phyloP scores from a whole-genome alignment of 495 filamentous ascomycete genomes.

The Astrocystis sublimbata region DNA sequence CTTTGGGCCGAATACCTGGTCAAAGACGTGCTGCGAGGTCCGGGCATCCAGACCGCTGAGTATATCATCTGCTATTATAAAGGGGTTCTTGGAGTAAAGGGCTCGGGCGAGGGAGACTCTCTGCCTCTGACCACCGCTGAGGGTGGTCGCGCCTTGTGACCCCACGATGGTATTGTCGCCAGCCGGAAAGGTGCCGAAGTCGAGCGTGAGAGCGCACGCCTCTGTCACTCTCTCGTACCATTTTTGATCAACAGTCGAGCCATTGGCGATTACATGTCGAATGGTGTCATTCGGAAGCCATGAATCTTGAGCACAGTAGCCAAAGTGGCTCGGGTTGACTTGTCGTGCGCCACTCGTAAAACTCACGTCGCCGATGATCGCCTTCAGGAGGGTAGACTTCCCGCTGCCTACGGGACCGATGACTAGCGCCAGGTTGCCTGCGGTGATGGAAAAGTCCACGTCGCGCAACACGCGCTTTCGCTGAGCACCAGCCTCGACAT shows the following conservation, averaged over 20 bases:
- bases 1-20: constrained; percentile 44
- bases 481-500: constrained; percentile 28
- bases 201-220: constrained; percentile 58
- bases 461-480: constrained; percentile 37
- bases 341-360: no score
- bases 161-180: constrained; percentile 63
- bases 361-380: constrained; percentile 55
- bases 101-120: constrained; percentile 61
- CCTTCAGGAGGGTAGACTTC: constrained; percentile 53
- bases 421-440: constrained; percentile 40
- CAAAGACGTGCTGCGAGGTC: constrained; percentile 54
- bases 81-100: constrained; percentile 52
- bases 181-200: constrained; percentile 53
- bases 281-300: constrained; percentile 62
- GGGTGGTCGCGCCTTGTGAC: constrained; percentile 61
- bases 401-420: constrained; percentile 53
- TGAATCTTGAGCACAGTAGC: constrained; percentile 35
- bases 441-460: constrained; percentile 39
- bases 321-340: no score
- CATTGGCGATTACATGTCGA: constrained; percentile 57
- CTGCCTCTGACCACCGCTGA: constrained; percentile 70
- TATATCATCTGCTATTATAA: constrained; percentile 32
- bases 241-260: constrained; percentile 51
- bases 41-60: constrained; percentile 32
- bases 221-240: constrained; percentile 63